Evolutionary conservation across 352 stramenopile species (phyloP).

Genomic region (Plasmopara viticola): DNA sequence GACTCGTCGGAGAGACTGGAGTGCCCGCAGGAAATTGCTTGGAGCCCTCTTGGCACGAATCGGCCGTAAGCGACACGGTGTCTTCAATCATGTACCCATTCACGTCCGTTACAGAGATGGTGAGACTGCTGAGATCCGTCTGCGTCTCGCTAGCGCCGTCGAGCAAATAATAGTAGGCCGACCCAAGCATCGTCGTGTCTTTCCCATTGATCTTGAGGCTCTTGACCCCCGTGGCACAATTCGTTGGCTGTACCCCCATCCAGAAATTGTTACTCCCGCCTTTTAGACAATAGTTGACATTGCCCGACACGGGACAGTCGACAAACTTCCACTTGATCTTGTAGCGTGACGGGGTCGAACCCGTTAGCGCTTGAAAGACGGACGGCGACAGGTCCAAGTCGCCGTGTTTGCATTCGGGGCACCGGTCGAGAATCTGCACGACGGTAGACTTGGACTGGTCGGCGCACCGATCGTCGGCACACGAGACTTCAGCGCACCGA

Average conservation of each 20-base stretch:
- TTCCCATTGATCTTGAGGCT: slow-evolving; percentile 45
- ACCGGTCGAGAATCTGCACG: slow-evolving; percentile 65
- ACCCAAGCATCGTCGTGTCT: slow-evolving; percentile 55
- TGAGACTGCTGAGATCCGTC: slow-evolving; percentile 28
- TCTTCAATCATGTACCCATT: slow-evolving; percentile 51
- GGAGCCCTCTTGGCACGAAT: slow-evolving; percentile 40
- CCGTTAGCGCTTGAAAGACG: slow-evolving; percentile 43
- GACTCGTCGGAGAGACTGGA: slow-evolving; percentile 6
- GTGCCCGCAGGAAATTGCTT: slow-evolving; percentile 36
- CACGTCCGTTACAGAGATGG: slow-evolving; percentile 47
- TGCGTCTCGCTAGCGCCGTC: slow-evolving; percentile 30
- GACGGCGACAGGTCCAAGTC: slow-evolving; percentile 47
- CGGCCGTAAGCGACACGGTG: slow-evolving; percentile 44
- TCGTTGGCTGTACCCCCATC: slow-evolving; percentile 41
- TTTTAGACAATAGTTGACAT: slow-evolving; percentile 55
- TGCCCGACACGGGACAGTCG: slow-evolving; percentile 37
- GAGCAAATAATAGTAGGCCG: slow-evolving; percentile 61
- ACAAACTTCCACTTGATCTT: slow-evolving; percentile 49
- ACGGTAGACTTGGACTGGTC: slow-evolving; percentile 35
- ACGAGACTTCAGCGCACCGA: slow-evolving; percentile 60
- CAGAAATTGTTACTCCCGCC: slow-evolving; percentile 43
- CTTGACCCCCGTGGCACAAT: slow-evolving; percentile 29
- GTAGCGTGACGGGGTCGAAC: slow-evolving; percentile 30
- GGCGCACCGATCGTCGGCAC: slow-evolving; percentile 41
- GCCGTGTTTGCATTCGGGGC: slow-evolving; percentile 63